Base-by-base conservation (phyloP, 1,284 basidiomycete genomes). In the Ustilago trichophora region DNA sequence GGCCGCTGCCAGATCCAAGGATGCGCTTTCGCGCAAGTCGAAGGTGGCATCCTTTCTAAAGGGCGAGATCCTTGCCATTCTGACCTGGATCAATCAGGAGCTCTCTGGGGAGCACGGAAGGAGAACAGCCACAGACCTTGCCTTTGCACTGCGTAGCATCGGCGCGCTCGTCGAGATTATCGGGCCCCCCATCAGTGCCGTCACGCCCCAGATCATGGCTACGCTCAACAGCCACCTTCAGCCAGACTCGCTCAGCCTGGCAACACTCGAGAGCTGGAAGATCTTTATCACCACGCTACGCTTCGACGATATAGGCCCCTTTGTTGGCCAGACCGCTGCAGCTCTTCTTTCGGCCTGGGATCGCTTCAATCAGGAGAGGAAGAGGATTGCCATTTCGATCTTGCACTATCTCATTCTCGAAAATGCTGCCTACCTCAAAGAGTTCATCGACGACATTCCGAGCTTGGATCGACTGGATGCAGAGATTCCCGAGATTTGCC, bases 151-250 rank as follows among this genome's bases (percentile, higher is more conserved):
- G 38, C 86, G 90, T 34, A 90, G 92, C 65, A 83, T 97, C 21
- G 92, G 91, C 5, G 86, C 85, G 2, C 85, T 98, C 29, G 87
- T 93, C 16, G 80, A 83, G 19, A 85, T 87, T 19, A 87, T 96
- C 42, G 93, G 91, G 0, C 58, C 66, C n/a, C 55, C 72, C 53
- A 75, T 47, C 13, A 66, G 57, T 34, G 57, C 64, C 9, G 76
- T 76, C 15, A 72, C 74, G 15, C 74, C 72, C 8, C 77, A 80
- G 63, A 90, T 98, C 72, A 93, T 98, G 89, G 93, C 95, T 0
- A 93, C 91, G n/a, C 86, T 98, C 35, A 95, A 97, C 83, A 92
- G 91, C 16, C 91, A 90, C 80, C 85, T 98, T 7, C 83, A 85
- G 35, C 85, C 89, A 9, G 86, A 87, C 0, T 89, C 90, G 51